phyloP scores from a whole-genome alignment of 1,284 basidiomycete species.

The Ceratobasidium sp. region DNA sequence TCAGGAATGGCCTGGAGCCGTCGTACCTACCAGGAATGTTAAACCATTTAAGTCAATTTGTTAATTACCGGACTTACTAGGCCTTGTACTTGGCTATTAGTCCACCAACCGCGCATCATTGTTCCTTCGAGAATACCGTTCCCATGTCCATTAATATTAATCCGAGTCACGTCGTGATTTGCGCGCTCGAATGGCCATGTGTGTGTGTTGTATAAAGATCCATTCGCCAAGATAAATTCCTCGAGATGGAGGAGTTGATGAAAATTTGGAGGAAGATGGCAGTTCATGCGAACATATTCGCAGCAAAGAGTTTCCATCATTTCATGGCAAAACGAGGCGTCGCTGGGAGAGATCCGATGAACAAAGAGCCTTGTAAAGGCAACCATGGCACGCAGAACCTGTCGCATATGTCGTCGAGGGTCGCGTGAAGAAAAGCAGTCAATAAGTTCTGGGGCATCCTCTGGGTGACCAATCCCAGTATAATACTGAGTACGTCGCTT shows the following conservation, averaged over 20 bases:
- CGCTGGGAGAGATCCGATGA: too few species aligned
- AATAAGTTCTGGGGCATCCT: not conserved
- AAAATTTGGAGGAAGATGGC: slow-evolving; percentile 1
- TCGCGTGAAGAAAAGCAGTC: not conserved
- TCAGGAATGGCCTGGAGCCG: not conserved
- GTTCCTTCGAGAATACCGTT: slow-evolving; percentile 1
- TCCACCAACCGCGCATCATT: slow-evolving; percentile 4
- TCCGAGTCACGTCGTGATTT: not conserved
- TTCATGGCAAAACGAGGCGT: too few species aligned
- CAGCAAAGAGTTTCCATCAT: not conserved
- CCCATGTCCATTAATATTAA: slow-evolving; percentile 12
- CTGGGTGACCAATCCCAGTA: not conserved
- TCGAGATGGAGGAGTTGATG: slow-evolving; percentile 15
- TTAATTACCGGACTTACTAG: too few species aligned
- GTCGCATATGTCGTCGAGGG: not conserved
- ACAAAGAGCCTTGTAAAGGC: not conserved
- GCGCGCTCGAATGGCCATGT: not conserved
- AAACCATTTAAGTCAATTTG: too few species aligned
- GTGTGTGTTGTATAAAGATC: slow-evolving; percentile 7
- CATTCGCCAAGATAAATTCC: not conserved
- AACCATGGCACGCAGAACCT: not conserved
- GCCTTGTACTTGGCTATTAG: not conserved
- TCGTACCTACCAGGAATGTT: too few species aligned
- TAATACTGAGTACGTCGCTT: not conserved
- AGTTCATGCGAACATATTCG: not conserved